These are phyloP conservation scores for Coemansia sp. DNA, from an alignment of 192 early-diverging fungal genomes.

Conservation along the genomic window DNA sequence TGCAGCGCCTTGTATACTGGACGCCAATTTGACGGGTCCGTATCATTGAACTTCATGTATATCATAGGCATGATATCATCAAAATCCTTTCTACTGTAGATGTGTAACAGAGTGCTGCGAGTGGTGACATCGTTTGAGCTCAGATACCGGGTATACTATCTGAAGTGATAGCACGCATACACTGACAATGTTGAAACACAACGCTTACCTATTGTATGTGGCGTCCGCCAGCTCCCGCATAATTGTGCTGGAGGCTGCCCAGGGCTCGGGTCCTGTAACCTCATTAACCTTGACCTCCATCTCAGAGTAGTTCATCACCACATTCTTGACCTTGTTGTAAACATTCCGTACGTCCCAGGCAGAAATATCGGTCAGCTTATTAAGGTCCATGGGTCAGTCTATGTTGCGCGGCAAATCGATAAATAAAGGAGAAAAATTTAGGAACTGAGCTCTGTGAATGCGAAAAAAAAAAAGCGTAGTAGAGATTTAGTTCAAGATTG, in stretches of 20 bases:
- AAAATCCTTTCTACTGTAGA: slow-evolving; percentile 70
- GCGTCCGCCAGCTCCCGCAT: slow-evolving; percentile 94
- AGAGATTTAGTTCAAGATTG: slow-evolving; percentile 4
- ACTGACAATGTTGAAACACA: not conserved
- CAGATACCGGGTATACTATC: not conserved
- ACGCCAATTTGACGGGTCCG: slow-evolving; percentile 81
- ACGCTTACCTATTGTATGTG: slow-evolving; percentile 75
- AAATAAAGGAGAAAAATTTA: not conserved
- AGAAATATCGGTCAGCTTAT: slow-evolving; percentile 56
- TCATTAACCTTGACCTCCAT: slow-evolving; percentile 90
- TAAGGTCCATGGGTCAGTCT: slow-evolving; percentile 22
- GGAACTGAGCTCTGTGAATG: not conserved
- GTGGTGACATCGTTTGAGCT: not conserved
- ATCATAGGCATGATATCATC: slow-evolving; percentile 95
- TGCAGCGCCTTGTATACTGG: slow-evolving; percentile 96
- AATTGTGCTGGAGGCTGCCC: slow-evolving; percentile 90
- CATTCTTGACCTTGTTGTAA: slow-evolving; percentile 74
- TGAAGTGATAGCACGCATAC: not conserved
- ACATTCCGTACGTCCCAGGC: slow-evolving; percentile 62
- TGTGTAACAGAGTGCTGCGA: not conserved
- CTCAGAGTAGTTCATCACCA: slow-evolving; percentile 90
- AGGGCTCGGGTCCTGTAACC: slow-evolving; percentile 90
- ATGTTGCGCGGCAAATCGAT: not conserved
- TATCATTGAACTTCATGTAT: slow-evolving; percentile 84
- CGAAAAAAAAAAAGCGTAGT: not conserved